A percentile compares a stretch with the other conserved stretches of the same genome.
These are phyloP conservation scores for Linnemannia exigua DNA, from an alignment of 192 early-diverging fungal species.

Conservation along the genomic window DNA sequence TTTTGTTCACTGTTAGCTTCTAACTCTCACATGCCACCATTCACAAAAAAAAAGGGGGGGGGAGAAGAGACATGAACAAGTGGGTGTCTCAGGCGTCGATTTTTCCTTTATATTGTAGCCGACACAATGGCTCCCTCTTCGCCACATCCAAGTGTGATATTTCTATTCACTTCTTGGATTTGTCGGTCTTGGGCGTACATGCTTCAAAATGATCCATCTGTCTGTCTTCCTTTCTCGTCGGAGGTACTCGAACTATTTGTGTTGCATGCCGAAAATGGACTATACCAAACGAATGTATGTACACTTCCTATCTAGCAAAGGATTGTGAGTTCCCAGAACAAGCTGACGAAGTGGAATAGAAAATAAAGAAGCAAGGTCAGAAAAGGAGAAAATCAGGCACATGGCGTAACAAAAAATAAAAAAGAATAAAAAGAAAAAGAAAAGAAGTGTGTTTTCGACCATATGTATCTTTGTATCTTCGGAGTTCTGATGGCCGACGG, in stretches of 20 bases:
- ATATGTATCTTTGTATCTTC: neutral
- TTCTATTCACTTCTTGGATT: too few relatives aligned
- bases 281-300: too few relatives aligned
- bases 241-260: too few relatives aligned
- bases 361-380: neutral
- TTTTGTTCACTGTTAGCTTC: neutral
- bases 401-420: neutral
- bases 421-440: neutral
- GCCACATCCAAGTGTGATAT: too few relatives aligned
- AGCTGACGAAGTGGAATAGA: too few relatives aligned
- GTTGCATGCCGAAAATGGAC: too few relatives aligned
- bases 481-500: too few relatives aligned
- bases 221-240: too few relatives aligned
- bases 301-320: neutral
- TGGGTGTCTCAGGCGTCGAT: neutral
- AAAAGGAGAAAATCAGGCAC: slow-evolving; percentile 5
- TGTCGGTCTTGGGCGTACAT: too few relatives aligned
- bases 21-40: neutral
- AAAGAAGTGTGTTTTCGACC: neutral
- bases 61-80: neutral
- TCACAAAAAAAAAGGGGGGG: neutral
- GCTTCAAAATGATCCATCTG: too few relatives aligned
- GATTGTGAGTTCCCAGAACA: neutral
- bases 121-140: too few relatives aligned
- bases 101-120: neutral